Base-by-base conservation (phyloP, 768 basidiomycete genomes). In the Mycena epipterygia region DNA sequence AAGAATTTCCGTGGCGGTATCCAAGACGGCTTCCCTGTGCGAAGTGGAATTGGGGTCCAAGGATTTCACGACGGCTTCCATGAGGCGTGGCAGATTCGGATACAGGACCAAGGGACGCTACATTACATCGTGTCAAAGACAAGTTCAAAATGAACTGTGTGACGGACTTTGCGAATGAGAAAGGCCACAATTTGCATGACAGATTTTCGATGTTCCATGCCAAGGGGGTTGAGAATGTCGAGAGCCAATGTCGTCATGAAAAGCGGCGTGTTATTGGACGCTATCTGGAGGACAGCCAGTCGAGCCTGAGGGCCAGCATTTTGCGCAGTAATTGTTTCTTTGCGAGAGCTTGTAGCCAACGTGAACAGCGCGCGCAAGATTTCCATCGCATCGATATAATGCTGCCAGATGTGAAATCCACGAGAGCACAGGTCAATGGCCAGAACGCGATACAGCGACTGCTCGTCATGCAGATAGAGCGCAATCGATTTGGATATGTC, bases 21-120 rank as follows among this genome's bases (percentile, higher is more conserved):
- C 95, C 27, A 95, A 81, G 2, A 98, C 93, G 1, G 95, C 94
- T 29, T 98, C 96, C 53, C 92, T 88, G 76, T 89, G 88, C 6
- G 88, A 80, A 0, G 85, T 94, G 48, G 85, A 91, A 78, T 95
- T 97, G 19, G 98, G 98, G 81, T 99, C 97, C 64, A 99, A 85
- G 0, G 96, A 98, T 78, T 96, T 97, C 21, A 99, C 96, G 0
- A 99, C 96, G 1, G 97, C 96, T 78, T 99, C 98, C 80, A 96
- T 92, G 51, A 98, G 83, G 46, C 91, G 88, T 0, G 97, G 93
- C 30, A 99, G 83, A 74, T 92, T 93, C 4, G 94, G 89, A 73
- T 95, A 93, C 48, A 99, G 83, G 11, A 97, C 90, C 30, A 94
- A 83, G 1, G 97, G 96, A 75, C 93, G 91, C 93, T 96, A 74